Base-by-base conservation (phyloP, 768 basidiomycete species). In the Tephrocybe sp. region DNA sequence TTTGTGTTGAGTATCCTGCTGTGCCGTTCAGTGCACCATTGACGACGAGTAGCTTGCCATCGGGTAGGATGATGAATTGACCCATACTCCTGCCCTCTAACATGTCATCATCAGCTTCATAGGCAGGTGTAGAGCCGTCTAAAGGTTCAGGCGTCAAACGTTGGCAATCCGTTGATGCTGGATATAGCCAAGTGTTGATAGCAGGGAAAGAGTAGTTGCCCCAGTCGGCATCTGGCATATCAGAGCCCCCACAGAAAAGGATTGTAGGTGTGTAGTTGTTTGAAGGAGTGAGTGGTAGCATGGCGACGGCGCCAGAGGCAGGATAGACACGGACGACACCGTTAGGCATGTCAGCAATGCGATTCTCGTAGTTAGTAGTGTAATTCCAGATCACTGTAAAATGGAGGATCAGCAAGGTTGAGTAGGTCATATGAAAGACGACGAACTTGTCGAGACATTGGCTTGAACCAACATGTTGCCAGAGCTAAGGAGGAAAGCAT, bases 1-100 rank as follows among this genome's bases (percentile, higher is more conserved):
- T 82, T 12, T 69, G 67, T 41, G 80, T 73, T 1, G 90, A 73
- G 64, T 92, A 96, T 3, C 94, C 94, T 22, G 94, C 93, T 0
- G 93, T 96, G 12, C 94, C 94, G 57, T 92, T 92, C 9, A 63
- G 40, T 13, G 78, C 94, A 50, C 93, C 94, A 64, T 95, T 95
- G 57, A 92, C 68, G 45, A 93, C 77, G 18, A 92, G 73, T n/a
- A 94, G 48, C 27, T 80, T 87, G 6, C 86, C 87, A 39, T 90
- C 82, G 0, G 92, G 84, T 7, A 97, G 84, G 31, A 79, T 77
- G 67, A 95, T 84, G 64, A 96, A 92, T 63, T 92, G 89, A 9
- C 93, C 91, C 94, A 98, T 98, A 22, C 88, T 90, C 16, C 92
- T 80, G 0, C 83, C 80, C 52, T 84, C 76, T 8, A 82, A 72